Evolutionary conservation across 2,329 filamentous ascomycete species (phyloP).

Genomic region (Nakataea oryzae): DNA sequence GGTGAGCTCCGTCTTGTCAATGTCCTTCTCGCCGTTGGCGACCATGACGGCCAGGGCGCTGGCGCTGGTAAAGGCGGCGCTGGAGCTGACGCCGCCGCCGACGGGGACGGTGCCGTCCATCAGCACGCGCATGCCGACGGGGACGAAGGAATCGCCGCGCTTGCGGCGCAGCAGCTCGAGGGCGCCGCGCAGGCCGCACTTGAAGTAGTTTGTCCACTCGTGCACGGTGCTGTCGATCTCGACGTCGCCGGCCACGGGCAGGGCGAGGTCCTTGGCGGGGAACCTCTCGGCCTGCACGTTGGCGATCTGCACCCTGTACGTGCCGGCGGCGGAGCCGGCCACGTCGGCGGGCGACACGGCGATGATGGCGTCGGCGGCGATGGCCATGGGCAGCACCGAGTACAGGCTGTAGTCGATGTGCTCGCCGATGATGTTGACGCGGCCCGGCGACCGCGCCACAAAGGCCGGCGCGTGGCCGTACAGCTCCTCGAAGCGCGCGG

Average conservation of each 20-base stretch:
- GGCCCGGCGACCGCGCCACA: constrained; percentile 79
- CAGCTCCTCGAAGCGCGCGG: constrained; percentile 56
- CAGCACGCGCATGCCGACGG: constrained; percentile 74
- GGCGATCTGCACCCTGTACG: constrained; percentile 63
- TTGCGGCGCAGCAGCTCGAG: constrained; percentile 66
- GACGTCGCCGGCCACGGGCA: constrained; percentile 48
- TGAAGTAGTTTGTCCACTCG: constrained; percentile 99
- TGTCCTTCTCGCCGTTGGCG: constrained; percentile 65
- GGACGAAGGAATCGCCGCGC: constrained; percentile 48
- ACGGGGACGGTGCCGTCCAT: constrained; percentile 88
- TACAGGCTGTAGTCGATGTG: constrained; percentile 99
- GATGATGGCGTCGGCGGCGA: constrained; percentile 82
- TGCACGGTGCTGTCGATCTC: constrained; percentile 73
- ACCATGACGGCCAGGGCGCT: constrained; percentile 80
- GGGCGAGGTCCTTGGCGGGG: constrained; percentile 60
- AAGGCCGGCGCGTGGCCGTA: constrained; percentile 69
- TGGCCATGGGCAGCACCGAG: constrained; percentile 89
- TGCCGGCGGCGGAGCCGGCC: constrained; percentile 33
- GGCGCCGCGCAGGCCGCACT: constrained; percentile 76
- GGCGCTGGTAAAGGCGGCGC: constrained; percentile 85
- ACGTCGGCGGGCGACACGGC: constrained; percentile 55
- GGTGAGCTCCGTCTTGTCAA: constrained; percentile 86
- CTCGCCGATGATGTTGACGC: constrained; percentile 98
- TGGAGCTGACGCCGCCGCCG: constrained; percentile 86
- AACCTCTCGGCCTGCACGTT: constrained; percentile 74